Conservation (phyloP, 2,329 filamentous ascomycete genomes). For the Neonectria punicea region DNA sequence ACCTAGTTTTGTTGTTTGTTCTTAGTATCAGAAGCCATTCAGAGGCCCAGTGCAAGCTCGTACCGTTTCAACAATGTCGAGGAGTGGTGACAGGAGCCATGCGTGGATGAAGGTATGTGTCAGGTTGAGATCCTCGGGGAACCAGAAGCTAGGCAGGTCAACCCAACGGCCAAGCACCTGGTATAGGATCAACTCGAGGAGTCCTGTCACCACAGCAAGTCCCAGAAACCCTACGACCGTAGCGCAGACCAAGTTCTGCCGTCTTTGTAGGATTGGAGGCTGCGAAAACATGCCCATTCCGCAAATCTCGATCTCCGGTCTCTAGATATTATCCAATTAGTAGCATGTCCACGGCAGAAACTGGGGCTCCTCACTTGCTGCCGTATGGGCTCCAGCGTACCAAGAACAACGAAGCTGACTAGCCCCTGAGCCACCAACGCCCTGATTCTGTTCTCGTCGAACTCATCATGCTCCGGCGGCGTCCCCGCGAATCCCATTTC, state of each 20-base stretch:
- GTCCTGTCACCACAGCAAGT: slow-evolving; percentile 9
- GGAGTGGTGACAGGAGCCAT: slow-evolving; percentile 36
- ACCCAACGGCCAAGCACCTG: slow-evolving; percentile 15
- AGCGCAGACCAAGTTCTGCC: slow-evolving; percentile 9
- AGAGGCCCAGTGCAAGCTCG: neutral
- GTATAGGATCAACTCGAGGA: slow-evolving; percentile 19
- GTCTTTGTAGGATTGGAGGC: slow-evolving; percentile 20
- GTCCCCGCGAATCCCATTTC: slow-evolving; percentile 17
- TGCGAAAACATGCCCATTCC: slow-evolving; percentile 30
- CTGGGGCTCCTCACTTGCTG: slow-evolving; percentile 26
- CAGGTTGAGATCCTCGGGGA: slow-evolving; percentile 22
- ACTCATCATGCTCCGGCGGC: slow-evolving; percentile 5
- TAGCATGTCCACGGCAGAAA: too few relatives aligned
- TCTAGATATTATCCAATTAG: slow-evolving; percentile 15
- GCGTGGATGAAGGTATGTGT: slow-evolving; percentile 26
- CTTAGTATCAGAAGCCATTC: neutral
- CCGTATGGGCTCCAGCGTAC: slow-evolving; percentile 38
- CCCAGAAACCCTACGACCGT: slow-evolving; percentile 20
- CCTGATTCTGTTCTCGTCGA: neutral
- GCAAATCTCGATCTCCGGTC: slow-evolving; percentile 31
- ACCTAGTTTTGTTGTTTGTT: neutral
- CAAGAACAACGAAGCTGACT: slow-evolving; percentile 34
- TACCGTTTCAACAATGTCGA: slow-evolving; percentile 41
- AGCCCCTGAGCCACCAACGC: slow-evolving; percentile 27
- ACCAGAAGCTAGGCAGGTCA: slow-evolving; percentile 33